Evolutionary conservation across 1,139 yeast genomes (phyloP), one percentile per base, ranked within the genome.

Genomic region (Taphrina pruni): DNA sequence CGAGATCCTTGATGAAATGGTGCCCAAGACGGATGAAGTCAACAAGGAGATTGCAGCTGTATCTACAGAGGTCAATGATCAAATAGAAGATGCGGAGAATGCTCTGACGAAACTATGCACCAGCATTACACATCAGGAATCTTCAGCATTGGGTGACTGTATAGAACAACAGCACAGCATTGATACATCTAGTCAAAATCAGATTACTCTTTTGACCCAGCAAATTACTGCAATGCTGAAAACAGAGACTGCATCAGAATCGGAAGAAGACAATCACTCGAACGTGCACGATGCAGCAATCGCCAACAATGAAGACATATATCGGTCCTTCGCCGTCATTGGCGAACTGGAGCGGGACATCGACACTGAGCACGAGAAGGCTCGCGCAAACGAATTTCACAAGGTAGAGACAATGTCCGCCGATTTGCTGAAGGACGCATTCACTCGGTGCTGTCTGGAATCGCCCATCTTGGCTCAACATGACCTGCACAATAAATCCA

Each of bases 381-480:
- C 36, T n/a, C 36, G 36, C 4, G 36, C 3, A 50, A 26, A 11
- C 11, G 54, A 50, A 26, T n/a, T 50, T 14, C 51, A 6, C n/a
- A 32, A 20, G 9, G 11, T 45, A 12, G 35, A 45, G 9, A 21
- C 54, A 43, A 45, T 35, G n/a, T 58, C 62, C 4, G 7, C 7
- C 7, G 43, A 58, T 6, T 5, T 58, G 41, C 35, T 43, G 6
- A 17, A 26, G 35, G 43, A 58, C 7, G 11, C 26, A 12, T 43
- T 58, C 43, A 58, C 21, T 6, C 20, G 32, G 17, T 12, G 52
- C 17, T 43, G 50, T 8, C 41, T 43, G 21, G 62, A 58, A 32
- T 43, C 62, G 26, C 62, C 62, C n/a, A 36, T 58, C 9, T 32
- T 58, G 51, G 51, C 62, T 2, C 38, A 58, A 11, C 43, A 20